Conservation (phyloP, 163 green algal genomes). For the Chlorella variabilis region DNA sequence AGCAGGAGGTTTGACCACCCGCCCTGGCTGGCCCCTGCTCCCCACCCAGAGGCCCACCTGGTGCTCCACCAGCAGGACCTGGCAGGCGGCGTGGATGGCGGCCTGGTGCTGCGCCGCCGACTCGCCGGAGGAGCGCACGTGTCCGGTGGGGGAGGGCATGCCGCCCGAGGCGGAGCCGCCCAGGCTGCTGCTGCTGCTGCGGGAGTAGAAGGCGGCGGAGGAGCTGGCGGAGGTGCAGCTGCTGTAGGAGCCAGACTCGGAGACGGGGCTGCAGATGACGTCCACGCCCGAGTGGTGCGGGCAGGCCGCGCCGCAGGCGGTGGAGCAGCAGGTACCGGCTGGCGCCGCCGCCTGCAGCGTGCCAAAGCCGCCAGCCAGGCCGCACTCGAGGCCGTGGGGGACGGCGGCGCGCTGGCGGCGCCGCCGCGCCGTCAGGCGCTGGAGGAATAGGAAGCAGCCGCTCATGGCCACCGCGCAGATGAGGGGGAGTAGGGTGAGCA, state of each 20-base stretch:
- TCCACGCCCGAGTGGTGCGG: not conserved
- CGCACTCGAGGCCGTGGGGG: not conserved
- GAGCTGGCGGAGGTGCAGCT: not conserved
- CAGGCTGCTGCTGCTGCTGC: not conserved
- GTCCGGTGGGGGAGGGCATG: constrained; percentile 17
- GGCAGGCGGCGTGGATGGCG: constrained; percentile 10
- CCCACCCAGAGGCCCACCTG: constrained; percentile 4
- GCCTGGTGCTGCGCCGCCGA: constrained; percentile 5
- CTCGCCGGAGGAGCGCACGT: not conserved
- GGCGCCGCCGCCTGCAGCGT: not conserved
- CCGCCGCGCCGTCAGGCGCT: not conserved
- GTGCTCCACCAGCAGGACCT: constrained; percentile 40
- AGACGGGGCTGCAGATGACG: not conserved
- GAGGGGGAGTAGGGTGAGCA: constrained; percentile 23
- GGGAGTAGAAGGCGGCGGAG: constrained; percentile 15
- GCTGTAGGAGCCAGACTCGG: not conserved
- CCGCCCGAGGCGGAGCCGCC: not conserved
- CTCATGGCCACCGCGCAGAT: constrained; percentile 12
- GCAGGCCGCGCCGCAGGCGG: not conserved
- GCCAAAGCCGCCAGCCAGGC: too few relatives aligned
- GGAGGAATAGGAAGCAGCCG: constrained; percentile 38
- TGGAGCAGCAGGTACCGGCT: not conserved
- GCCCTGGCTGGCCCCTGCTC: too few relatives aligned
- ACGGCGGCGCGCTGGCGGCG: not conserved
- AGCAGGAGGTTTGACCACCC: too few relatives aligned